Evolutionary conservation across 2,329 filamentous ascomycete genomes (phyloP).

Genomic region (Aschersonia sp.): DNA sequence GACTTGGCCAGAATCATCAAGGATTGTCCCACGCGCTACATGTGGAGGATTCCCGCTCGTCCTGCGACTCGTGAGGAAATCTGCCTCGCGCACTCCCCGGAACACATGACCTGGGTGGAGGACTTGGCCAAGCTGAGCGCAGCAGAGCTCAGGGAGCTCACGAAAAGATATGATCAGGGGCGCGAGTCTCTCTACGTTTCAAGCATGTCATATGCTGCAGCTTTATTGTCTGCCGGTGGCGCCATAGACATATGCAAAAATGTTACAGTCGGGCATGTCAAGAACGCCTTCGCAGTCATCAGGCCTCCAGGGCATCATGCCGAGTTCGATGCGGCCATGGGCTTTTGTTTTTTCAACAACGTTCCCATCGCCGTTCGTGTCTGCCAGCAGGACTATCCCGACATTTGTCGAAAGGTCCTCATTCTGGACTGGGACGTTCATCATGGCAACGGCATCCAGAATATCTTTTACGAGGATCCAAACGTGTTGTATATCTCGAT

Average conservation of each 20-base stretch:
- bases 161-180: slow-evolving; percentile 43
- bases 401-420: slow-evolving; percentile 72
- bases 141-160: slow-evolving; percentile 54
- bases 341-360: slow-evolving; percentile 97
- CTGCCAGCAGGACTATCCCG: slow-evolving; percentile 69
- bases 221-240: slow-evolving; percentile 74
- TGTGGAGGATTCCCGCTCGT: slow-evolving; percentile 67
- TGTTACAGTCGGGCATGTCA: slow-evolving; percentile 71
- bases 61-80: slow-evolving; percentile 70
- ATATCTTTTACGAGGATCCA: slow-evolving; percentile 88
- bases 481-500: slow-evolving; percentile 93
- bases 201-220: slow-evolving; percentile 64
- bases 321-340: slow-evolving; percentile 72
- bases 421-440: slow-evolving; percentile 86
- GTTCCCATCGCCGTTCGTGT: slow-evolving; percentile 84
- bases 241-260: slow-evolving; percentile 92
- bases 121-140: slow-evolving; percentile 37
- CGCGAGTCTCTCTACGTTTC: slow-evolving; percentile 76
- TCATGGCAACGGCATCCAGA: slow-evolving; percentile 84
- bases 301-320: slow-evolving; percentile 92
- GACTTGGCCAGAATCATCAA: slow-evolving; percentile 37
- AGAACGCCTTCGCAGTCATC: slow-evolving; percentile 92
- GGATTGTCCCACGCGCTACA: slow-evolving; percentile 42
- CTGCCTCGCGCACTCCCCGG: slow-evolving; percentile 59
- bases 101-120: slow-evolving; percentile 69